These are phyloP conservation scores for Avena atlantica DNA, from an alignment of 176 grass and related monocot species.

Conservation along the genomic window DNA sequence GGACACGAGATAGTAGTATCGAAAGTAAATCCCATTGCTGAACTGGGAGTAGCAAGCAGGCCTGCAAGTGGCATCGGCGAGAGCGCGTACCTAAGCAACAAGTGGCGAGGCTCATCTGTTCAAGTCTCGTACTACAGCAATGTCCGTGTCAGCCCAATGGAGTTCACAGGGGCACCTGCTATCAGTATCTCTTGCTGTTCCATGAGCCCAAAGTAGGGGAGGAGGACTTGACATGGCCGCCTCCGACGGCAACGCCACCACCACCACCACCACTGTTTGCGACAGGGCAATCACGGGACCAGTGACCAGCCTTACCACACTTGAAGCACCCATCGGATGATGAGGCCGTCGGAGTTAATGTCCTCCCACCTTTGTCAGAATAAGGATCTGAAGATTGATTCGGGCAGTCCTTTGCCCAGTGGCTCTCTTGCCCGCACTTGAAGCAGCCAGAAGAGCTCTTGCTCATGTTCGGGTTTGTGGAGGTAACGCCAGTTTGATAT, in stretches of 20 bases:
- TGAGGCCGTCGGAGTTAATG: constrained; percentile 43
- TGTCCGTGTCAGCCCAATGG: constrained; percentile 56
- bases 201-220: constrained; percentile 45
- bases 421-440: constrained; percentile 72
- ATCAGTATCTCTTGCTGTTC: constrained; percentile 51
- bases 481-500: constrained; percentile 30
- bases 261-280: constrained; percentile 41
- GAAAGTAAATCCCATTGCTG: constrained; percentile 16
- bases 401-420: constrained; percentile 83
- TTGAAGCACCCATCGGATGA: constrained; percentile 62
- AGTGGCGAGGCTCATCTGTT: constrained; percentile 37
- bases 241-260: constrained; percentile 28
- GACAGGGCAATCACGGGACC: constrained; percentile 73
- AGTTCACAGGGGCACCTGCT: constrained; percentile 53
- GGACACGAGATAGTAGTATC: not conserved
- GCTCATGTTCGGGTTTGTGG: constrained; percentile 47
- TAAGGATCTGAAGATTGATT: constrained; percentile 60
- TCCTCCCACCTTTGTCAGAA: constrained; percentile 54
- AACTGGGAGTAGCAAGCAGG: constrained; percentile 6
- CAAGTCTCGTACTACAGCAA: constrained; percentile 53
- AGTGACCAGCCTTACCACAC: constrained; percentile 70
- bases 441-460: constrained; percentile 70
- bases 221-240: constrained; percentile 42
- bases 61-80: constrained; percentile 16
- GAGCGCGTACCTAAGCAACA: constrained; percentile 46